Conservation (phyloP, 2,329 filamentous ascomycete species). For the Neurospora sp. region DNA sequence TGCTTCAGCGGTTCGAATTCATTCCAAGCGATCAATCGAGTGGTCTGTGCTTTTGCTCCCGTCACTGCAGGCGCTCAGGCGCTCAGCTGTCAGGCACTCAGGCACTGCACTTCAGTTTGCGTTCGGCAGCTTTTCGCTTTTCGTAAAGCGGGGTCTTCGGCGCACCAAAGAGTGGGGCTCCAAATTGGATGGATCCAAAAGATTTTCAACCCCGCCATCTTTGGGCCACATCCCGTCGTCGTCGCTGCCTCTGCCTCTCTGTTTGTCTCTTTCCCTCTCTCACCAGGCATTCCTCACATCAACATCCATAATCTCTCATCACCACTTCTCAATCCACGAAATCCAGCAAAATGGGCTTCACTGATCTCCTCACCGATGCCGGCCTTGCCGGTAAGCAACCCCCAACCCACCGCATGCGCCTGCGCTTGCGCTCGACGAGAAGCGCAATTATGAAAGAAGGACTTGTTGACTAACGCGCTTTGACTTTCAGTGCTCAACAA, state of each 20-base stretch:
- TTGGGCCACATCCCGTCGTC: constrained; percentile 4
- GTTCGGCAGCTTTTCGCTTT: neutral
- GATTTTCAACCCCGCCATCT: constrained; percentile 11
- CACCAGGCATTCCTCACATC: neutral
- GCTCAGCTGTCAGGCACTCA: neutral
- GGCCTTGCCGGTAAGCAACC: constrained; percentile 16
- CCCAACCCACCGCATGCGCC: neutral
- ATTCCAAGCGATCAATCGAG: neutral
- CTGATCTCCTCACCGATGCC: constrained; percentile 19
- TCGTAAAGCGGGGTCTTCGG: neutral
- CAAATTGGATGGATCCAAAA: constrained; percentile 2
- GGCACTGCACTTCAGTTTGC: neutral
- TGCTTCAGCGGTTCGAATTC: neutral
- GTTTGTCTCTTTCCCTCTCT: constrained; percentile 1
- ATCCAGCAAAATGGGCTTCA: constrained; percentile 19
- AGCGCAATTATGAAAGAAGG: neutral
- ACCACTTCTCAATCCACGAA: constrained; percentile 1
- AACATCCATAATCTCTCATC: neutral
- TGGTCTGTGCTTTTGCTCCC: neutral
- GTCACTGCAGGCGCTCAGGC: neutral
- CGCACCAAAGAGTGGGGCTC: neutral
- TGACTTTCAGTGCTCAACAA: constrained; percentile 19
- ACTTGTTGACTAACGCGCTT: neutral
- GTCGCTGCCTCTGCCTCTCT: constrained; percentile 1
- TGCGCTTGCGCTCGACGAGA: neutral